Evolutionary conservation across 148 eudicot genomes (phyloP), one percentile per base, ranked within the genome.

Genomic region (Chenopodium formosanum): DNA sequence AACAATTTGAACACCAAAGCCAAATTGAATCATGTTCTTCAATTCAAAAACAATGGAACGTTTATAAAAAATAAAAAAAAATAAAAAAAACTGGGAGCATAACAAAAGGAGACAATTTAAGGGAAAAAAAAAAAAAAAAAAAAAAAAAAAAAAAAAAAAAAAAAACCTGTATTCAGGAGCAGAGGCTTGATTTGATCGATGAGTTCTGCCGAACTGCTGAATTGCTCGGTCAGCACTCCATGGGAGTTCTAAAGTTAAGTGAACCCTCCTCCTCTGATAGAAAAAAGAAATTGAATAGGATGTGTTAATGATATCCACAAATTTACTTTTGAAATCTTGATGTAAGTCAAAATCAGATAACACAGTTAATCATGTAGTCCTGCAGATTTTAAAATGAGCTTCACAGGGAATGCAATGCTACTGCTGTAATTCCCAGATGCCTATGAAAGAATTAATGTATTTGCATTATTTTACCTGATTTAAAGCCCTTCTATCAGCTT

Each of bases 171-270:
- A 96, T 87, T 96, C 93, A 56, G 99, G 99, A 69, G 99, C 99
- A 73, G 97, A 96, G 74, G 98, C 90, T 89, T 96, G 99, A 89
- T 96, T 96, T 68, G 99, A 96, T 79, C 99, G 91, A 80, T 96
- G 99, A 56, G 99, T 96, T 90, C 99, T 91, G 46, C 99, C 99
- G 82, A 96, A 94, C 80, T 96, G 99, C 87, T 96, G 99, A 86
- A 96, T 96, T 75, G 99, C 99, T 85, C 95, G 88, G 85, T 96
- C 99, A 84, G 99, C 99, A 87, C 99, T 94, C 99, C 99, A 96
- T 27, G 99, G 99, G 74, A 96, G 88, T 86, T 96, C 99, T 82
- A 96, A 87, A 53, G 99, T 96, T 81, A 96, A 68, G 87, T 96
- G 99, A 82, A 96, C 99, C 81, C 99, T 88, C 87, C 99, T 89